These are phyloP conservation scores for Heterobasidion occidentale DNA, from an alignment of 1,284 basidiomycete genomes.

Conservation along the genomic window DNA sequence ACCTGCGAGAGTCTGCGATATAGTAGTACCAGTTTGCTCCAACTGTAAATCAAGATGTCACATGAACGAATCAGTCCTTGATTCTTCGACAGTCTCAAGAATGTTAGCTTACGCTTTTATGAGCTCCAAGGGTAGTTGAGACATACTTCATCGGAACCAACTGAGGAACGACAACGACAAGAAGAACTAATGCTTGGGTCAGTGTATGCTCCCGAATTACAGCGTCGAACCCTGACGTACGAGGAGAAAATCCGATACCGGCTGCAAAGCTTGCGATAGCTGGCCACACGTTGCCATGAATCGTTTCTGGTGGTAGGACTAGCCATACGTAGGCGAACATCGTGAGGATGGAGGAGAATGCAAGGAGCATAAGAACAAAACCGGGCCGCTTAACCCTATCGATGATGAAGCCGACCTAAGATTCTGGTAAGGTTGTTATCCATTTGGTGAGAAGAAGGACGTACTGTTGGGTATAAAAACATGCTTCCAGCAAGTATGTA, in stretches of 20 bases:
- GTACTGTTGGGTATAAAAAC: conserved; percentile 65
- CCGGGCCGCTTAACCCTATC: conserved; percentile 49
- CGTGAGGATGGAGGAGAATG: conserved; percentile 57
- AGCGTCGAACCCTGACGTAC: conserved; percentile 30
- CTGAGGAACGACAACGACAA: conserved; percentile 69
- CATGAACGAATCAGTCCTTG: no score
- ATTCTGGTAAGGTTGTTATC: neutral
- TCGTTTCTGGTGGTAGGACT: conserved; percentile 47
- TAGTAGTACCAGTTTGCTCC: conserved; percentile 64
- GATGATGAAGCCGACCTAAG: conserved; percentile 52
- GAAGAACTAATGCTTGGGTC: conserved; percentile 39
- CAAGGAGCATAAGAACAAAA: conserved; percentile 51
- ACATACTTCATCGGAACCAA: conserved; percentile 67
- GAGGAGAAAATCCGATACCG: conserved; percentile 68
- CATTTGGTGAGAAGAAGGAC: conserved; percentile 12
- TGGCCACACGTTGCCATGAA: conserved; percentile 44
- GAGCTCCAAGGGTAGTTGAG: conserved; percentile 71
- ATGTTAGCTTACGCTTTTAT: conserved; percentile 56
- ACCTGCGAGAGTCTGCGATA: conserved; percentile 65
- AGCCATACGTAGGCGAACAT: conserved; percentile 61
- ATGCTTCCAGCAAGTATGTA: conserved; percentile 70
- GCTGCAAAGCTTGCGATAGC: conserved; percentile 55
- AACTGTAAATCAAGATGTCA: conserved; percentile 32
- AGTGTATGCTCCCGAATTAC: neutral
- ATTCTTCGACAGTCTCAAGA: neutral